phyloP scores from a whole-genome alignment of 2,329 filamentous ascomycete genomes.

The Alternaria infectoria region DNA sequence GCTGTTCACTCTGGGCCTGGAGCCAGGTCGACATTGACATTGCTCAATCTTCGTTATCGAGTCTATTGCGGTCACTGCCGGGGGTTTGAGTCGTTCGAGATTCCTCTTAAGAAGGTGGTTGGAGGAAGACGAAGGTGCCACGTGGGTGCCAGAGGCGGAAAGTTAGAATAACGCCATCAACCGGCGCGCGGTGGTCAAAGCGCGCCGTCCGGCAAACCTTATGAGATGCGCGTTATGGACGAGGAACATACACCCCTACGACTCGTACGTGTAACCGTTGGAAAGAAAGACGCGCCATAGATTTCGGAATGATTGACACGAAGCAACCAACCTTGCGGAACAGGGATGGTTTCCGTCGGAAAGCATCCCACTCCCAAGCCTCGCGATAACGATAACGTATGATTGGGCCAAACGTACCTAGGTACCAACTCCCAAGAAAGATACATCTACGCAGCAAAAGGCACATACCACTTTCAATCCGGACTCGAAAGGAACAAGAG shows the following conservation, averaged over 20 bases:
- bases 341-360: constrained; percentile 6
- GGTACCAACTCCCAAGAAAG: not conserved
- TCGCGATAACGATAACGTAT: not conserved
- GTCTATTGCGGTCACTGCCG: not conserved
- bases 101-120: not conserved
- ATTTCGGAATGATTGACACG: not conserved
- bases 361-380: not conserved
- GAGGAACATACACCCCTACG: not conserved
- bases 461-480: not conserved
- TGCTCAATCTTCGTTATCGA: not conserved
- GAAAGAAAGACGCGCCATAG: not conserved
- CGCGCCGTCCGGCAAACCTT: not conserved
- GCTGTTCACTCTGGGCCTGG: not conserved
- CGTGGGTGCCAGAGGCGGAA: not conserved
- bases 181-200: not conserved
- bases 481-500: too few relatives aligned
- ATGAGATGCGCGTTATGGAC: not conserved
- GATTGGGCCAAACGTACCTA: not conserved
- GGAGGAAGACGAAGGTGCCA: not conserved
- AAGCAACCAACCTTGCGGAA: not conserved
- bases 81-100: not conserved
- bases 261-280: not conserved
- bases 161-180: not conserved
- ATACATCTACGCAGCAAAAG: not conserved
- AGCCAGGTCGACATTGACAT: not conserved